phyloP scores from a whole-genome alignment of 768 basidiomycete genomes.

The Paxillus ammoniavirescens region DNA sequence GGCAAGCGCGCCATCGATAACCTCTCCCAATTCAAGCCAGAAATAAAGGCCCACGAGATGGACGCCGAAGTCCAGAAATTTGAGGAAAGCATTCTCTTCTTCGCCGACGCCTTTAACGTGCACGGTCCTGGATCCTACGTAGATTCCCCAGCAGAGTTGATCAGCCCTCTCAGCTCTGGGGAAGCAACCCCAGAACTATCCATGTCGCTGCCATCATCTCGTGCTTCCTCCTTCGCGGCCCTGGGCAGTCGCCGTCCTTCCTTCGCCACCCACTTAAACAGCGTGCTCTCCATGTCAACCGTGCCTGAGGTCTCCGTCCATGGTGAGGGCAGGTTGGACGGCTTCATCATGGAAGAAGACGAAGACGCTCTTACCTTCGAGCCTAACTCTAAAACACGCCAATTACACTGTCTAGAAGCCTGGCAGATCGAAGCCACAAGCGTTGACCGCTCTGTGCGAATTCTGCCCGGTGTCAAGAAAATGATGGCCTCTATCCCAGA shows the following conservation, averaged over 20 bases:
- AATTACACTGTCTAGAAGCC: conserved; percentile 39
- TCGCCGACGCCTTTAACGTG: conserved; percentile 55
- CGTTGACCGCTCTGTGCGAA: conserved; percentile 63
- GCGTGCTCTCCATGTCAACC: conserved; percentile 37
- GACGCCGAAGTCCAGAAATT: conserved; percentile 57
- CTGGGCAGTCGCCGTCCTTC: conserved; percentile 43
- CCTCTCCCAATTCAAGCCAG: conserved; percentile 58
- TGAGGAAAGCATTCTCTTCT: conserved; percentile 64
- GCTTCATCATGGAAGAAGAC: conserved; percentile 34
- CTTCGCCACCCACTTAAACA: conserved; percentile 41
- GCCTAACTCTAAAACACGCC: conserved; percentile 20
- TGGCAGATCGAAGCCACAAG: conserved; percentile 56
- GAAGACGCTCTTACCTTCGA: conserved; percentile 32
- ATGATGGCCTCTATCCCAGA: conserved; percentile 66
- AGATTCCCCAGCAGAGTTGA: conserved; percentile 18
- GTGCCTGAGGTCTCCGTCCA: conserved; percentile 30
- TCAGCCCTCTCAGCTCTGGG: conserved; percentile 30
- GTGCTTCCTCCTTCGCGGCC: conserved; percentile 39
- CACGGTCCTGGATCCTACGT: conserved; percentile 40
- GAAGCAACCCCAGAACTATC: conserved; percentile 41
- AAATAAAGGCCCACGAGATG: conserved; percentile 54
- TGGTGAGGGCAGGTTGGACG: conserved; percentile 24
- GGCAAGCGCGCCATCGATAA: conserved; percentile 79
- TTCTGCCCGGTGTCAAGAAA: conserved; percentile 65
- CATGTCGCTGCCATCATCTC: conserved; percentile 42